These are phyloP conservation scores for Penium margaritaceum DNA, from an alignment of 139 green algal species.

Conservation along the genomic window DNA sequence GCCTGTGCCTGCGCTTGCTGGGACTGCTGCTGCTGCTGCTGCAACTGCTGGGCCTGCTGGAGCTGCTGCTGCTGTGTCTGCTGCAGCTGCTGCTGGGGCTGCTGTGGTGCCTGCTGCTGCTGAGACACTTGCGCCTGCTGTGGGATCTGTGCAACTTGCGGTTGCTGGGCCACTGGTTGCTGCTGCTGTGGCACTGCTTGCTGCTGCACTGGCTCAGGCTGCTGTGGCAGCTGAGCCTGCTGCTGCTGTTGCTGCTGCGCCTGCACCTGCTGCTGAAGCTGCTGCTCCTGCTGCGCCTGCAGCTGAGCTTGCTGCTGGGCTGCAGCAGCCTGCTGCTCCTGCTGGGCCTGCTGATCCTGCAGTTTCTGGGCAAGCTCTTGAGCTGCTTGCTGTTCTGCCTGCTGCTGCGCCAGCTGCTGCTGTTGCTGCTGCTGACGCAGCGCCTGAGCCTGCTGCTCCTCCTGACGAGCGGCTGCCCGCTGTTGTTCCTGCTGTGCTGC, in stretches of 20 bases:
- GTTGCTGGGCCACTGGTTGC: neutral
- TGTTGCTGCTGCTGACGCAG: no score
- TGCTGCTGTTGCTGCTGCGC: slow-evolving; percentile 1
- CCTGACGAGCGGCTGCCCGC: no score
- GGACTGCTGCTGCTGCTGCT: neutral
- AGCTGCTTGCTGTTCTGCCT: neutral
- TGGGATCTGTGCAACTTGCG: no score
- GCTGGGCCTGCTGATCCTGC: no score
- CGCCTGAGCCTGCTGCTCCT: no score
- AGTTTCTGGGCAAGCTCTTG: no score
- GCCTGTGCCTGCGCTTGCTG: slow-evolving; percentile 1
- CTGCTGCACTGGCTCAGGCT: neutral
- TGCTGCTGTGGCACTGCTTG: no score
- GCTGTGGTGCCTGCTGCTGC: slow-evolving; percentile 9
- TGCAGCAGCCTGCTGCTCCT: neutral
- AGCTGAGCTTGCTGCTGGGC: slow-evolving; percentile 1
- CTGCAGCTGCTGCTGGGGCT: slow-evolving; percentile 5
- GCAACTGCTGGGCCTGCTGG: neutral
- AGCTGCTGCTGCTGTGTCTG: slow-evolving; percentile 15
- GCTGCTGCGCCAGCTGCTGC: neutral
- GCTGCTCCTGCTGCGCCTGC: slow-evolving; percentile 14
- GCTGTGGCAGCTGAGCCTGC: neutral
- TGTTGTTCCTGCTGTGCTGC: neutral
- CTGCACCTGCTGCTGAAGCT: neutral
- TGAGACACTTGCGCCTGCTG: no score